Evolutionary conservation across 1,284 basidiomycete species (phyloP), one percentile per base, ranked within the genome.

Genomic region (Papiliotrema laurentii): DNA sequence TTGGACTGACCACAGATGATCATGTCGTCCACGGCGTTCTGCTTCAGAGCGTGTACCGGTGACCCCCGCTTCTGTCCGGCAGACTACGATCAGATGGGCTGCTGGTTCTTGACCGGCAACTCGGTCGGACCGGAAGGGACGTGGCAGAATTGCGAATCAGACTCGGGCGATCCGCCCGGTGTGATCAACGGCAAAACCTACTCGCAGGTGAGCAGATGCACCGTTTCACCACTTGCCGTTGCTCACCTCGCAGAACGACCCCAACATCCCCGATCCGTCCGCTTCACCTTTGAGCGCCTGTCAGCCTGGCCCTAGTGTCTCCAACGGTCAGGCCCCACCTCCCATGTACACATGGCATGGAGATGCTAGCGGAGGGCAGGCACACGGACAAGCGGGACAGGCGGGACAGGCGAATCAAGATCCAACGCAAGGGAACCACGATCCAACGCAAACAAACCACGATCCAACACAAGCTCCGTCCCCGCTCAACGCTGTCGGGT

Each of bases 41-140:
- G 66, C 47, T 49, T 68, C 9, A 35, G 66, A 40, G 66, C 64
- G 21, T 67, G 64, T 52, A 59, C 59, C 7, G 63, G 60, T 22
- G 59, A 64, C 50, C 36, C 61, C 3, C 41, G 51, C 54, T 66
- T 33, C 53, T 68, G 66, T 47, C 66, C 66, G 0, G 52, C 53
- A 3, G 45, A 46, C 2, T 68, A 61, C 42, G 62, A 61, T 45
- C 51, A 61, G 35, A 53, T 61, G 49, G 66, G 66, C 5, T 68
- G 66, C 43, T 68, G 55, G 38, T 64, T 59, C 53, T 39, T 63
- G 30, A 63, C 61, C 9, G 58, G 56, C 1, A 53, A 62, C 19
- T 45, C 53, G 2, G 54, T 68, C 7, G 62, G 63, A 2, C 51
- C 51, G 40, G 51, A 56, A 25, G 60, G 56, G 2, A 55, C 54